These are phyloP conservation scores for Penicillium crustosum DNA, from an alignment of 2,329 filamentous ascomycete species.

Conservation along the genomic window DNA sequence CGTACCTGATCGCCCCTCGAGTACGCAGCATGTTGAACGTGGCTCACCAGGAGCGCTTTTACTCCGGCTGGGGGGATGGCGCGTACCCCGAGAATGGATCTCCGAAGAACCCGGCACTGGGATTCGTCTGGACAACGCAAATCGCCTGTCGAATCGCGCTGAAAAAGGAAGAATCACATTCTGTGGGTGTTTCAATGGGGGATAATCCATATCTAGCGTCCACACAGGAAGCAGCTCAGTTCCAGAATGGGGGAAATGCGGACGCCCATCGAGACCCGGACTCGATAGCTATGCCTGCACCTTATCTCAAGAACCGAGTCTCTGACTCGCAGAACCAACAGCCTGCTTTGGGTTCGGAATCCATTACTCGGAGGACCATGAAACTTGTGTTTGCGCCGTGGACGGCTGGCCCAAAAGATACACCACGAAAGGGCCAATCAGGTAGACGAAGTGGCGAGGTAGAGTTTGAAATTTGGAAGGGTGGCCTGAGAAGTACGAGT, in stretches of 20 bases:
- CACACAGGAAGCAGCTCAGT: neutral
- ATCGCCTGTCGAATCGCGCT: conserved; percentile 79
- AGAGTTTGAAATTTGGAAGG: conserved; percentile 73
- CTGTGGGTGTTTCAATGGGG: conserved; percentile 28
- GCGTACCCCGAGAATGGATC: conserved; percentile 38
- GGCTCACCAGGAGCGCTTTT: conserved; percentile 85
- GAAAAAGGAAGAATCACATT: conserved; percentile 64
- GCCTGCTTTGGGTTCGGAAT: neutral
- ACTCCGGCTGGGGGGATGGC: conserved; percentile 90
- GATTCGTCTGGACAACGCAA: conserved; percentile 88
- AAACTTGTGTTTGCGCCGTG: conserved; percentile 90
- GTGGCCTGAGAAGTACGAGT: conserved; percentile 48
- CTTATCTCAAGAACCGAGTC: neutral
- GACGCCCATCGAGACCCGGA: neutral
- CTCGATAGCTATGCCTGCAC: conserved; percentile 8
- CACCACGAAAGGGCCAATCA: conserved; percentile 47
- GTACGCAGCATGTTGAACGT: conserved; percentile 63
- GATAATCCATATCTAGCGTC: conserved; percentile 4
- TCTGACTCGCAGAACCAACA: neutral
- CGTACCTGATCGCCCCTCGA: conserved; percentile 41
- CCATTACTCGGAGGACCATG: conserved; percentile 66
- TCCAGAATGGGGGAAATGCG: neutral
- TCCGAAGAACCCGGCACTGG: conserved; percentile 78
- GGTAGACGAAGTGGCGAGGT: conserved; percentile 37
- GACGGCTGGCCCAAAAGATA: conserved; percentile 55